Evolutionary conservation across 1,284 basidiomycete genomes (phyloP).

Genomic region (Wallemia mellicola): DNA sequence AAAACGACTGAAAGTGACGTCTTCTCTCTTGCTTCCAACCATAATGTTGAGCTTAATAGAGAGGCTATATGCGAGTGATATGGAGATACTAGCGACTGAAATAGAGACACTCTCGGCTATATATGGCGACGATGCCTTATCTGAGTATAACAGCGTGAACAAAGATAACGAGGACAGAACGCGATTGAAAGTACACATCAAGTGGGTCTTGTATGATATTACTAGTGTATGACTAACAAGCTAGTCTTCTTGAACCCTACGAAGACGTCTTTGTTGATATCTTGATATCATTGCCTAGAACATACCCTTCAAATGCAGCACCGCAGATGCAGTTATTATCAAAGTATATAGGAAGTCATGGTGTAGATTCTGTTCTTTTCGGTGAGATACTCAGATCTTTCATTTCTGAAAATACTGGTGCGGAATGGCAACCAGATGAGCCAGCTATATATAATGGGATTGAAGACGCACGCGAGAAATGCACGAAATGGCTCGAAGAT

Average conservation of each 20-base stretch:
- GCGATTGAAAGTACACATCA: slow-evolving; percentile 28
- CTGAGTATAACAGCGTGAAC: neutral
- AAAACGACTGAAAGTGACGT: neutral
- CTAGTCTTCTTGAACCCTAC: slow-evolving; percentile 11
- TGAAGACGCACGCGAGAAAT: slow-evolving; percentile 38
- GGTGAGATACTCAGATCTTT: slow-evolving; percentile 50
- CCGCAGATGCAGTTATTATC: slow-evolving; percentile 63
- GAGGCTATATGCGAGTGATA: neutral
- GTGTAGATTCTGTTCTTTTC: slow-evolving; percentile 37
- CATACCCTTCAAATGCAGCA: slow-evolving; percentile 36
- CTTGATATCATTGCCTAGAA: slow-evolving; percentile 37
- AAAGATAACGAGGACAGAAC: slow-evolving; percentile 15
- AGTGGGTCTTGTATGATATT: too few relatives aligned
- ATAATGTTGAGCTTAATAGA: neutral
- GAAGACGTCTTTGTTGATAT: slow-evolving; percentile 26
- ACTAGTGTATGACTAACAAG: too few relatives aligned
- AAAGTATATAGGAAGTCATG: slow-evolving; percentile 49
- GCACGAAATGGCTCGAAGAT: slow-evolving; percentile 36
- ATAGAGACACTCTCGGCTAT: slow-evolving; percentile 38
- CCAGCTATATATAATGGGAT: slow-evolving; percentile 71
- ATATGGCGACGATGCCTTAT: slow-evolving; percentile 32
- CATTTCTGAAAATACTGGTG: slow-evolving; percentile 34
- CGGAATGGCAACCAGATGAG: slow-evolving; percentile 37
- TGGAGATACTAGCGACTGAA: slow-evolving; percentile 1
- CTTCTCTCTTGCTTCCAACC: too few relatives aligned